phyloP scores from a whole-genome alignment of 768 basidiomycete species.

The Austroboletus eburneus region DNA sequence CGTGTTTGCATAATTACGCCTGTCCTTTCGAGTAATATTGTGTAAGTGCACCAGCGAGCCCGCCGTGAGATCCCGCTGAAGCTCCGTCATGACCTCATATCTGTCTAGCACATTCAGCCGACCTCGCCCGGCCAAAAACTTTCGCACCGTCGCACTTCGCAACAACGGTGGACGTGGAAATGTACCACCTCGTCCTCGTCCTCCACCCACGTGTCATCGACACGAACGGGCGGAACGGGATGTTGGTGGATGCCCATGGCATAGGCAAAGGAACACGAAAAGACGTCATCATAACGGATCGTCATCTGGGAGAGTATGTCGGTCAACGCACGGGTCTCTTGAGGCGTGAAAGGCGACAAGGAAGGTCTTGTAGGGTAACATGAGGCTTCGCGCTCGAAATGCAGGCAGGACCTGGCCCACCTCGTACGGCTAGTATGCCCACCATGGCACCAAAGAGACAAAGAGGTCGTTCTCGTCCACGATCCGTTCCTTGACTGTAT shows the following conservation, averaged over 20 bases:
- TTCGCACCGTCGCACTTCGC: slow-evolving; percentile 75
- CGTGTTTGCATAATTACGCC: slow-evolving; percentile 8
- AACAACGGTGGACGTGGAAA: slow-evolving; percentile 84
- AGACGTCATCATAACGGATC: slow-evolving; percentile 72
- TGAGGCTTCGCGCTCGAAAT: slow-evolving; percentile 33
- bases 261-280: slow-evolving; percentile 86
- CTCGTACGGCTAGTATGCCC: slow-evolving; percentile 95
- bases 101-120: slow-evolving; percentile 34
- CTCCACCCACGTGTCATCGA: slow-evolving; percentile 24
- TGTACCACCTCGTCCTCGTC: slow-evolving; percentile 62
- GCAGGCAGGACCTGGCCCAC: slow-evolving; percentile 40
- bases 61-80: slow-evolving; percentile 85
- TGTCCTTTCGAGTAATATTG: neutral
- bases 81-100: slow-evolving; percentile 87
- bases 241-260: slow-evolving; percentile 94
- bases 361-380: slow-evolving; percentile 71
- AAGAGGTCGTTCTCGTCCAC: slow-evolving; percentile 73
- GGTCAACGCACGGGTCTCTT: slow-evolving; percentile 64
- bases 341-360: slow-evolving; percentile 51
- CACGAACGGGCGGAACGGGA: slow-evolving; percentile 45
- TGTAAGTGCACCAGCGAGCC: slow-evolving; percentile 58
- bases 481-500: slow-evolving; percentile 52
- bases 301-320: slow-evolving; percentile 61
- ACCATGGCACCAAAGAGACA: slow-evolving; percentile 88
- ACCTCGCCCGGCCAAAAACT: slow-evolving; percentile 84